Evolutionary conservation across 345 rosid species (phyloP).

Genomic region (Corchorus capsularis): DNA sequence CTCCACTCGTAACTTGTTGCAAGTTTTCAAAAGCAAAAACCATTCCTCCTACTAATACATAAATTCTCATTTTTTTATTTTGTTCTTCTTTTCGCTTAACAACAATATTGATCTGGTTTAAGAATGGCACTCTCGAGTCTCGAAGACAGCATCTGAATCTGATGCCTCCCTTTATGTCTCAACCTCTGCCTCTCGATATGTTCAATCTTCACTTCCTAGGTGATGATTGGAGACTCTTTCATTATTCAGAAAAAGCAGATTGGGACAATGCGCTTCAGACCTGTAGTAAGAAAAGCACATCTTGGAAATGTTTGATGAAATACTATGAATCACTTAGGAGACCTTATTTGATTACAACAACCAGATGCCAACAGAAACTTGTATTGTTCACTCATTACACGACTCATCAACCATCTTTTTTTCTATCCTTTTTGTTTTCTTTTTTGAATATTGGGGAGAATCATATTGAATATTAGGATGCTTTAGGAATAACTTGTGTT

Average conservation of each 20-base stretch:
- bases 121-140: no score
- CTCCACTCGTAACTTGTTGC: no score
- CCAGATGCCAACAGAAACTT: slow-evolving; percentile 3
- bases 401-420: background rate
- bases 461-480: background rate
- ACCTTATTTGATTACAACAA: background rate
- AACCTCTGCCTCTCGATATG: no score
- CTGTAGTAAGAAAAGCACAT: background rate
- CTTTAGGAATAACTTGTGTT: background rate
- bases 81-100: no score
- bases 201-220: no score
- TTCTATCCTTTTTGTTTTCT: background rate
- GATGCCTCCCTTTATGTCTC: no score
- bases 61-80: no score
- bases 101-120: no score
- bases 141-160: no score
- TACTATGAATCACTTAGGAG: background rate
- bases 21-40: no score
- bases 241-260: background rate
- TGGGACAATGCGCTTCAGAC: background rate
- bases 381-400: background rate
- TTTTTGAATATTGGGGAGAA: background rate
- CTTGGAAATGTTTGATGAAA: slow-evolving; percentile 6
- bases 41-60: no score
- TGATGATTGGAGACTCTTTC: background rate